Evolutionary conservation across 2,329 filamentous ascomycete species (phyloP), one percentile per base, ranked within the genome.

Genomic region (Fusarium equiseti): DNA sequence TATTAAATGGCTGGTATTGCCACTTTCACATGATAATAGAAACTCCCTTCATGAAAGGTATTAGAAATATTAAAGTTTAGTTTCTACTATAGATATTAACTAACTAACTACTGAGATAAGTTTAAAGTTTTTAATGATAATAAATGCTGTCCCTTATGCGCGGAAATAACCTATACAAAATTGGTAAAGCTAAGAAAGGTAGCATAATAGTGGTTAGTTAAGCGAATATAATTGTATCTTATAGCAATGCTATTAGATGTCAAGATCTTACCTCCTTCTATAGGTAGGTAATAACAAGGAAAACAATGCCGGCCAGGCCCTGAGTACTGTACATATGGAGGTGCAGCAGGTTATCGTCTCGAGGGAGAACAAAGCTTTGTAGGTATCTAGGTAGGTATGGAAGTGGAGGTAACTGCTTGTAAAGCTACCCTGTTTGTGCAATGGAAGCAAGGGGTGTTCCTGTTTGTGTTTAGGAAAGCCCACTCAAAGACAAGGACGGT

Each of bases 361-460:
- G 32, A 55, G 62, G 63, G 63, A 55, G 49, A 63, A 62, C n/a
- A 48, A 66, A 24, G 18, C n/a, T 18, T 52, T 42, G 24, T 51
- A 38, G 27, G 27, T 27, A 27, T 4, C 27, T 11, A 26, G 26
- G 8, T 26, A 26, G 26, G 26, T 26, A 27, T 11, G 35, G 16
- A 43, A 60, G 53, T 53, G 32, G 45, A 55, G 38, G 44, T 26
- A 38, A 48, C 59, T 45, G 35, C 35, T 38, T 38, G 35, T 38
- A 51, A 54, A 71, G 26, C 27, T 49, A 45, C 48, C 54, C 43
- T 54, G 54, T 43, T 9, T 10, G 26, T 18, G 20, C 46, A 62
- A 20, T 20, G 20, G 20, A 32, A n/a, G 44, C 43, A 68, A 65
- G 68, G 68, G 59, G 32, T 61, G n/a, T 27, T 48, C 9, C 43